phyloP scores from a whole-genome alignment of 192 early-diverging fungal genomes.

The Powellomyces hirtus region DNA sequence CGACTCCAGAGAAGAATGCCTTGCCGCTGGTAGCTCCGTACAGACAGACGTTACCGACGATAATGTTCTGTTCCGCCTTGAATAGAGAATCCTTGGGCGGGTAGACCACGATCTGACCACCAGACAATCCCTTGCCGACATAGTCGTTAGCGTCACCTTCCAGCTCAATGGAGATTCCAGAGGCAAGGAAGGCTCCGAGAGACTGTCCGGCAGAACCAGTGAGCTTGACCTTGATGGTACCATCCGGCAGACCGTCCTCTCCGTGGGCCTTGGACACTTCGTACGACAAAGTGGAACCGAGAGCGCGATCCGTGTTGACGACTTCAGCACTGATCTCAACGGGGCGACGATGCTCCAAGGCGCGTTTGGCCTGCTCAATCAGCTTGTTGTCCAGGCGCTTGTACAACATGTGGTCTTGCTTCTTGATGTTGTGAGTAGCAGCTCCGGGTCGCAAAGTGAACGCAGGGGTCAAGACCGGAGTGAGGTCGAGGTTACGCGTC shows the following conservation, averaged over 20 bases:
- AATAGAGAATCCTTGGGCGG: conserved; percentile 80
- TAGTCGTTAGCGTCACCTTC: conserved; percentile 99
- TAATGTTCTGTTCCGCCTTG: conserved; percentile 83
- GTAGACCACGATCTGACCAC: conserved; percentile 85
- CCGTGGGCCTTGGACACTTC: conserved; percentile 77
- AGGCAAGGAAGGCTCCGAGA: conserved; percentile 89
- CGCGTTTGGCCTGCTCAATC: conserved; percentile 77
- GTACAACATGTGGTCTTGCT: conserved; percentile 88
- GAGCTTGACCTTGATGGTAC: conserved; percentile 83
- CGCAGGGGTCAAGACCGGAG: conserved; percentile 85
- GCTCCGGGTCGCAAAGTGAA: conserved; percentile 83
- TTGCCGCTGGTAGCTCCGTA: conserved; percentile 94
- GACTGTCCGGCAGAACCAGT: conserved; percentile 95
- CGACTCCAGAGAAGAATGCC: conserved; percentile 89
- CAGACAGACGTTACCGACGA: conserved; percentile 96
- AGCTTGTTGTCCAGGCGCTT: conserved; percentile 83
- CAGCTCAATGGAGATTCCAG: conserved; percentile 84
- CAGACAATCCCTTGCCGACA: conserved; percentile 97
- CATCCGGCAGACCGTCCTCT: conserved; percentile 78
- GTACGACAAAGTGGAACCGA: conserved; percentile 91
- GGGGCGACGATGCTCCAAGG: conserved; percentile 56
- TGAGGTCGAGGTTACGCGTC: conserved; percentile 81
- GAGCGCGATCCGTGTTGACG: conserved; percentile 92
- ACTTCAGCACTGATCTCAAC: conserved; percentile 65
- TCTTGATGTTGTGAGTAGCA: conserved; percentile 73